Percentiles rank a stretch among this genome's conserved stretches.
These are phyloP conservation scores for Camptophora hylomeconis DNA, from an alignment of 2,329 filamentous ascomycete genomes.

Conservation along the genomic window DNA sequence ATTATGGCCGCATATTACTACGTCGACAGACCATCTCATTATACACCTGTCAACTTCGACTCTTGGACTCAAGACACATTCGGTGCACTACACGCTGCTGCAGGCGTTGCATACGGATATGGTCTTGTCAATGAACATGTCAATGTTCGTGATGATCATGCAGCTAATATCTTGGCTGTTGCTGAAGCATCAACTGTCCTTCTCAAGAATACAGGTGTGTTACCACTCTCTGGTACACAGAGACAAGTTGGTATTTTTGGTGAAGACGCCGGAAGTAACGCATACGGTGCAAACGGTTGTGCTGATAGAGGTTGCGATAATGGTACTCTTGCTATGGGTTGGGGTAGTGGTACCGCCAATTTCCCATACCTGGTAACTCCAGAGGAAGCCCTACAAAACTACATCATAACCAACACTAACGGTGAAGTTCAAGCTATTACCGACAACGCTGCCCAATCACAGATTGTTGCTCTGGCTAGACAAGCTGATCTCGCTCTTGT, in stretches of 20 bases:
- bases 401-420: constrained; percentile 50
- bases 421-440: constrained; percentile 50
- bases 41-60: constrained; percentile 62
- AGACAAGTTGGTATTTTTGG: constrained; percentile 67
- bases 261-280: constrained; percentile 66
- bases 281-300: constrained; percentile 67
- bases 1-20: constrained; percentile 57
- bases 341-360: constrained; percentile 44
- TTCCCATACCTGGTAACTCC: constrained; percentile 53
- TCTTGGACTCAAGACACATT: constrained; percentile 69
- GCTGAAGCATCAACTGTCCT: constrained; percentile 74
- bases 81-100: constrained; percentile 53
- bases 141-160: constrained; percentile 70
- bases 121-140: constrained; percentile 59
- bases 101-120: constrained; percentile 19
- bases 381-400: constrained; percentile 50
- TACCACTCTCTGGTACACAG: constrained; percentile 65
- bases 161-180: constrained; percentile 57
- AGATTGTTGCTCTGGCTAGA: constrained; percentile 38
- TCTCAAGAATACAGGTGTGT: constrained; percentile 65
- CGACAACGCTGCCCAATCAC: constrained; percentile 42
- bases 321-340: constrained; percentile 50
- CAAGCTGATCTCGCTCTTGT: constrained; percentile 54
- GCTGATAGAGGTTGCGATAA: constrained; percentile 50
- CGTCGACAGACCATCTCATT: constrained; percentile 37